Evolutionary conservation across 768 basidiomycete species (phyloP), one percentile per base, ranked within the genome.

Genomic region (Hortiboletus flavorubellus): DNA sequence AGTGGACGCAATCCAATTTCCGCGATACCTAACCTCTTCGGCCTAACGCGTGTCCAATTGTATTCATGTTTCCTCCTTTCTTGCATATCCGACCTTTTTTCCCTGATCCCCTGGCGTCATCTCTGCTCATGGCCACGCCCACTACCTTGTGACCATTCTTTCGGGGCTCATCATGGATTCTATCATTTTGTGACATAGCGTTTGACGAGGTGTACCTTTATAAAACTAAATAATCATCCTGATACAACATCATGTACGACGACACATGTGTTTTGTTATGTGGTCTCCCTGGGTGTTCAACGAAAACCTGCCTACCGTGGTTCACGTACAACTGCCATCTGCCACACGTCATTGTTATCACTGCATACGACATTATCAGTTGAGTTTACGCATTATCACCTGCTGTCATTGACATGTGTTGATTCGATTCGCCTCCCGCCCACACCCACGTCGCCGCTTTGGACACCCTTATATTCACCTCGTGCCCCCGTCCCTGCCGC

Each of bases 171-270:
- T 51, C 46, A 50, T 30, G 57, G 51, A 63, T 56, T 53, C 39
- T 26, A 33, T 49, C 52, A 33, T 33, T 41, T 51, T 60, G 59
- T 48, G 55, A 58, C 35, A 46, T 45, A 30, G 56, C 38, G 49
- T 59, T 59, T 42, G 65, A 60, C 57, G 59, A 65, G 63, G 59
- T 67, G 66, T 68, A 67, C 39, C 59, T 56, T 54, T 67, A 16
- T 5, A 56, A 59, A 60, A 47, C 39, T 46, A 51, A 67, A 62
- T 58, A 59, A 64, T 56, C 51, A 58, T 41, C 51, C 40, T 46
- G 31, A 40, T 51, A n/a, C 35, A 48, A 60, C 33, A 2, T 21
- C 34, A 16, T 42, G 16, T 41, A 8, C 14, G 14, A 21, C 5
- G 34, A 35, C 14, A 14, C 11, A 21, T 21, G 4, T 34, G 5